Base-by-base conservation (phyloP, 148 eudicot species). In the Cornus kousa region DNA sequence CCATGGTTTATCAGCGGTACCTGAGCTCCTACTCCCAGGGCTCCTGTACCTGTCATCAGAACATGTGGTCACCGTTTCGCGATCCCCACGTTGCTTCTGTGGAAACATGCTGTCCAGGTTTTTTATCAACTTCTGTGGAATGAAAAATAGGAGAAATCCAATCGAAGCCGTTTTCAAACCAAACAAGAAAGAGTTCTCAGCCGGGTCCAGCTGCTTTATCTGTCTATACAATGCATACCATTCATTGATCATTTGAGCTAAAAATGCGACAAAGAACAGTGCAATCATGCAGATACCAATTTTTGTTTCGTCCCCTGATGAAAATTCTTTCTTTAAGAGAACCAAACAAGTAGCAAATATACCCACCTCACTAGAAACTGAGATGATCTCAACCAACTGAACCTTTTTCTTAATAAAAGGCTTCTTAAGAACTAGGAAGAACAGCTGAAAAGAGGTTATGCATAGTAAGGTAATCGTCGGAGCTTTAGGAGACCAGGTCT, bases 381-480 rank as follows among this genome's bases (percentile, higher is more conserved):
- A 91, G 74, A 89, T 81, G 80, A 96, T 94, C 92, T 93, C 98
- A 9, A 87, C 97, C 65, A 96, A 71, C 70, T 96, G 99, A 57
- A 96, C 95, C 73, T 80, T 92, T 80, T 90, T 96, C 94, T 92
- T 91, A 80, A 96, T 96, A 85, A 87, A 96, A 1, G 99, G 99
- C 86, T 96, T 96, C 89, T 96, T 96, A 9, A 96, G 88, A 35
- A 92, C 85, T 68, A 96, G 74, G 83, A 91, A 93, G 88, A 93
- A 94, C 23, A 96, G 95, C 70, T 96, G 99, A 71, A 93, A 96
- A 23, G 91, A 89, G 23, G 99, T 87, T 59, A 96, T 87, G 82
- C 87, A 86, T 24, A 96, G 86, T 48, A 96, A 65, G 79, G 76
- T 53, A 13, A 86, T 78, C 0, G 82, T 68, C 1, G 99, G 95